These are phyloP conservation scores for Epichloe sp. DNA, from an alignment of 2,329 filamentous ascomycete genomes.

Conservation along the genomic window DNA sequence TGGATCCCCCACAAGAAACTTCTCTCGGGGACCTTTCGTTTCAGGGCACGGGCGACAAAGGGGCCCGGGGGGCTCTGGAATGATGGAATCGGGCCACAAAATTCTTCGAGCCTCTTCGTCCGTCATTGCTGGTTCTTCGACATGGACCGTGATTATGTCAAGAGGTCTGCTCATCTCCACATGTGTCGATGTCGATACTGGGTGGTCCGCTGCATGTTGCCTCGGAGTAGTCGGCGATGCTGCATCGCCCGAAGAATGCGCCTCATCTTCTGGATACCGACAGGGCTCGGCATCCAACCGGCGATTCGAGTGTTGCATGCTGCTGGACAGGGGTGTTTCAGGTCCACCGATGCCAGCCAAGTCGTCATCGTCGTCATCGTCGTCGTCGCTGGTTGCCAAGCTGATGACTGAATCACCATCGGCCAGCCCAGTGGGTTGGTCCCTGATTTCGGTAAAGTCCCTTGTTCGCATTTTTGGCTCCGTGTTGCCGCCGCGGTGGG, in stretches of 20 bases:
- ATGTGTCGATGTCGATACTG: background rate
- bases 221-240: constrained; percentile 6
- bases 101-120: constrained; percentile 27
- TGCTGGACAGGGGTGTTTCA: background rate
- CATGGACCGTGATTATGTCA: background rate
- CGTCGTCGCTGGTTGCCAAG: background rate
- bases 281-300: background rate
- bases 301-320: background rate
- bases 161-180: constrained; percentile 2
- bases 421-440: constrained; percentile 3
- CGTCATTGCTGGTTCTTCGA: constrained; percentile 22
- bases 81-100: constrained; percentile 23
- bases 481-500: constrained; percentile 10
- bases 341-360: background rate
- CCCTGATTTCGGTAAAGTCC: constrained; percentile 19
- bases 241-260: background rate
- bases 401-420: background rate
- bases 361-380: constrained; percentile 16
- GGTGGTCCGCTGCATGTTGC: constrained; percentile 3
- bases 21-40: constrained; percentile 22
- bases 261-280: constrained; percentile 1
- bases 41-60: constrained; percentile 5
- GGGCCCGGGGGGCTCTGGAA: constrained; percentile 5
- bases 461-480: constrained; percentile 23
- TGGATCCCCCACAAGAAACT: constrained; percentile 25